Conservation (phyloP, 257 asterid species). For the Plantago major region DNA sequence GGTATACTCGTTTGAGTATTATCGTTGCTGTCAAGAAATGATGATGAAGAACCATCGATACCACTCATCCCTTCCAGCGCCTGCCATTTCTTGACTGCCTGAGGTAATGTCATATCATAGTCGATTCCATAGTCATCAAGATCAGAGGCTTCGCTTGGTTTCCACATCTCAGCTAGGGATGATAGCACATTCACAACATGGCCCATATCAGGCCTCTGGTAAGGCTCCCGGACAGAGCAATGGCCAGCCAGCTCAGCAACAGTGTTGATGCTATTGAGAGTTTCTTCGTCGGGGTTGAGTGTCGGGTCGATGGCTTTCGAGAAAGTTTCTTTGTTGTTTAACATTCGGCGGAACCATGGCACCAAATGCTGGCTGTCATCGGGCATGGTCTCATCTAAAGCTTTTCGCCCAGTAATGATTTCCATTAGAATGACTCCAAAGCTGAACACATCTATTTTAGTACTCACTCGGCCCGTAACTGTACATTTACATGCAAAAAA, state of each 20-base stretch:
- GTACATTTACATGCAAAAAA: conserved; percentile 6
- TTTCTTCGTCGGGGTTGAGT: conserved; percentile 49
- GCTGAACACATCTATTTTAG: conserved; percentile 73
- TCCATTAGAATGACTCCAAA: conserved; percentile 90
- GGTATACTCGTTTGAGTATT: conserved; percentile 76
- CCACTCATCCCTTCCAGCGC: conserved; percentile 72
- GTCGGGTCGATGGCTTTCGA: conserved; percentile 56
- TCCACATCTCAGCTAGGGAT: conserved; percentile 79
- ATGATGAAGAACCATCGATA: conserved; percentile 23
- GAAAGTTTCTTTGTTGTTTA: conserved; percentile 46
- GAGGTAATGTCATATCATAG: conserved; percentile 74
- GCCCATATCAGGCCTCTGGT: conserved; percentile 84
- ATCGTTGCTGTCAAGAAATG: conserved; percentile 23
- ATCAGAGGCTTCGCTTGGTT: conserved; percentile 63
- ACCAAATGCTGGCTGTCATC: conserved; percentile 74
- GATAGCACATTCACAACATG: conserved; percentile 78
- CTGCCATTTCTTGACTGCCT: conserved; percentile 86
- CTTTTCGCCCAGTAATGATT: conserved; percentile 63
- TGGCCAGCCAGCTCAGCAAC: conserved; percentile 87
- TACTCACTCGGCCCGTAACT: conserved; percentile 87
- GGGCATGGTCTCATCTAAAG: conserved; percentile 52
- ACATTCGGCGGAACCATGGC: conserved; percentile 75
- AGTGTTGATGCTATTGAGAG: conserved; percentile 47
- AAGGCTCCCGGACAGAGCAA: conserved; percentile 72
- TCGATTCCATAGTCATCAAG: conserved; percentile 75